Base-by-base conservation (phyloP, 371 early-diverging fungal species). In the Conidiobolus incongruus region DNA sequence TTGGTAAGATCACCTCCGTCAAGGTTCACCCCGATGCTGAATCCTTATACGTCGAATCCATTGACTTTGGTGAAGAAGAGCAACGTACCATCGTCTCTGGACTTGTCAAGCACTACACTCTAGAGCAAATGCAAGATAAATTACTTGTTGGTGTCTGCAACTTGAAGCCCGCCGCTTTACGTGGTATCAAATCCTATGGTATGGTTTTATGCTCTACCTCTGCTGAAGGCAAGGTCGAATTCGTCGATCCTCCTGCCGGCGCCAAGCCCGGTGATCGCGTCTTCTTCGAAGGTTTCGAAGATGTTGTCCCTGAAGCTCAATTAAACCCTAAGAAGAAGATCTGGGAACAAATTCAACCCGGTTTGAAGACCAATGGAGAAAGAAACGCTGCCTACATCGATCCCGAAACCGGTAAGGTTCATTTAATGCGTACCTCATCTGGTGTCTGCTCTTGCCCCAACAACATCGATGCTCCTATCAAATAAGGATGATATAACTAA, bases 321-420 rank as follows among this genome's bases (percentile, higher is more conserved):
- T 68, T 95, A 50, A 88, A 89, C 57, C 92, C 94, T 53, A 95
- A 95, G 72, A 89, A 86, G 74, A 95, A 95, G 70, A 78, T 91
- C 50, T 93, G 72, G 67, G 96, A 95, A 58, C 77, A 87, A 23
- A 76, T 95, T 39, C 92, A 92, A 66, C 91, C 93, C 29, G 88
- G 83, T 20, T 70, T 93, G 44, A 68, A 72, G 40, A 90, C 92
- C 29, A 66, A 79, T 30, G 75, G 75, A 20, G 72, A 78, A 42
- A 58, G 68, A 41, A 66, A 77, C 40, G 95, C 93, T 40, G 68
- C 66, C 47, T 81, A 75, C 73, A 63, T 65, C 65, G 55, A 75
- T 54, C 64, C 60, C 53, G 54, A 68, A 53, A 39, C 66, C 47
- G 65, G 72, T 58, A 59, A 52, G 46, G 47, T 77, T 59, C 73